A percentile compares a stretch with the other conserved stretches of the same genome.
Conservation (phyloP, 2,329 filamentous ascomycete species). For the Scopulariopsis brevicaulis region DNA sequence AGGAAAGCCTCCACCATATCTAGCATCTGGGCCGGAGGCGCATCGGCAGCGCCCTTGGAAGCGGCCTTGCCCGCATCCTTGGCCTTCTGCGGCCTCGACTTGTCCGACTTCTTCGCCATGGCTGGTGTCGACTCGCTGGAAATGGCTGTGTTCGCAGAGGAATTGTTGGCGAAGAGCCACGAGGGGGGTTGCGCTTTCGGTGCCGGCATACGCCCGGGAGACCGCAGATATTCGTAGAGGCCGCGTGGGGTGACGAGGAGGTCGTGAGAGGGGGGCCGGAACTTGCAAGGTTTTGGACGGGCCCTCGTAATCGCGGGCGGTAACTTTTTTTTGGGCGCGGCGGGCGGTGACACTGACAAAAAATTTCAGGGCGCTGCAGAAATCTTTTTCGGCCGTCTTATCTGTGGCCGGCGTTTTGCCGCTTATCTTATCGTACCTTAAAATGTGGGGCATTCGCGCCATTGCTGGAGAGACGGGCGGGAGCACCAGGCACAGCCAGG, state of each 20-base stretch:
- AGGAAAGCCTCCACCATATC: conserved; percentile 58
- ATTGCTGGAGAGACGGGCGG: neutral
- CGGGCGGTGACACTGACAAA: neutral
- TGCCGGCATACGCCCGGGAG: neutral
- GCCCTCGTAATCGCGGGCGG: neutral
- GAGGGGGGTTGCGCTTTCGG: conserved; percentile 17
- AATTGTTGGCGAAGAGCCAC: conserved; percentile 32
- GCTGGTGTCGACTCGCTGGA: conserved; percentile 7
- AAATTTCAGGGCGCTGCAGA: neutral
- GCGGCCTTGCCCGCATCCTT: conserved; percentile 8
- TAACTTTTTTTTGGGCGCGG: neutral
- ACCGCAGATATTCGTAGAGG: neutral
- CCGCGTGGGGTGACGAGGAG: neutral
- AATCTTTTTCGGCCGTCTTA: neutral
- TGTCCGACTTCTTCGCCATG: conserved; percentile 20
- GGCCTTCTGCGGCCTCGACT: conserved; percentile 9
- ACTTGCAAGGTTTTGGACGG: neutral
- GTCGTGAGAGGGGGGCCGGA: neutral
- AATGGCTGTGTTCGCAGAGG: conserved; percentile 11
- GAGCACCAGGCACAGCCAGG: neutral
- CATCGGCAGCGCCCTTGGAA: conserved; percentile 6
- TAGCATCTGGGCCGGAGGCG: conserved; percentile 47
- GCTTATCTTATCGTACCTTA: neutral
- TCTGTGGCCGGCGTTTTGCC: neutral
- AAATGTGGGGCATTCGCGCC: neutral